Conservation (phyloP, 305 asterid species). For the Fraxinus greggii region DNA sequence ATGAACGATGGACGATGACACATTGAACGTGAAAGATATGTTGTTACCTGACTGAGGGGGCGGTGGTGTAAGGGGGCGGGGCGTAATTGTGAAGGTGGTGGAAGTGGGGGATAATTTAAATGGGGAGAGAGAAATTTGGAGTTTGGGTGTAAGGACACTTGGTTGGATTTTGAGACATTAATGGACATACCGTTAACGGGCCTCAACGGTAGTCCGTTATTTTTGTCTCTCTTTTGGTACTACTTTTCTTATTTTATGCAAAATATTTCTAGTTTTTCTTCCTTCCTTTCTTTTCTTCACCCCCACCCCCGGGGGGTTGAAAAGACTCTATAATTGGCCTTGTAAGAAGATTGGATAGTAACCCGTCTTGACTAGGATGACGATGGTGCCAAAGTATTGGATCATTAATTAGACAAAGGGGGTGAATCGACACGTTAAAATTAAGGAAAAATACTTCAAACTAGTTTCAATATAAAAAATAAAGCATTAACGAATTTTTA, state of each 20-base stretch:
- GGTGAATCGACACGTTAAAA: not conserved
- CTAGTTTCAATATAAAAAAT: no score
- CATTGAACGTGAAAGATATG: not conserved
- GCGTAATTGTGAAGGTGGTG: slow-evolving; percentile 1
- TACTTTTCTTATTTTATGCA: not conserved
- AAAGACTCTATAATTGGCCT: not conserved
- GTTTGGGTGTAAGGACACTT: not conserved
- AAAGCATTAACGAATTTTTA: not conserved
- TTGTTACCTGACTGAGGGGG: not conserved
- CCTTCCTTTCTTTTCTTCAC: not conserved
- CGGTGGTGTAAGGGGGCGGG: not conserved
- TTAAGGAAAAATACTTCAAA: not conserved
- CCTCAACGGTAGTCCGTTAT: not conserved
- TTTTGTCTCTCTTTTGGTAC: not conserved
- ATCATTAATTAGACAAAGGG: not conserved
- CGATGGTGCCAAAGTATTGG: not conserved
- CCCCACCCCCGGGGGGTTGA: no score
- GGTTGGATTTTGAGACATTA: not conserved
- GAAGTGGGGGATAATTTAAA: not conserved
- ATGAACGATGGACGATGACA: not conserved
- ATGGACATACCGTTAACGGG: not conserved
- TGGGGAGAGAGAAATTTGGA: not conserved
- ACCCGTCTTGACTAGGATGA: not conserved
- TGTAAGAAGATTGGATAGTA: not conserved
- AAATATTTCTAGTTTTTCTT: not conserved